Evolutionary conservation across 169 alveolate genomes (phyloP), one percentile per base, ranked within the genome.

Genomic region (Plasmodium berghei): DNA sequence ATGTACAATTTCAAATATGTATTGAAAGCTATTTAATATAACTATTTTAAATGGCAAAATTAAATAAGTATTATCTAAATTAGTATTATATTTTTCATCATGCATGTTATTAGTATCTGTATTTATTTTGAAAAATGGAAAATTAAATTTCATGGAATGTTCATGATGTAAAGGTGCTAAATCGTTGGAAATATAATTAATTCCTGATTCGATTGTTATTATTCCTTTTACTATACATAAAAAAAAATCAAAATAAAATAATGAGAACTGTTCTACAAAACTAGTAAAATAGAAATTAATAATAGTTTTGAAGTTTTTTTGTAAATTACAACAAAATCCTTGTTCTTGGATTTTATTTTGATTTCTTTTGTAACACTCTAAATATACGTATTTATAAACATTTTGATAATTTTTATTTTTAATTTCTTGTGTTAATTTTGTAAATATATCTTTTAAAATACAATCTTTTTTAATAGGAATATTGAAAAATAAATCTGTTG

Each of bases 381-480:
- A 40, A 46, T 77, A 77, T 10, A 20, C 40, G 6, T 49, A 20
- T 34, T 55, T 77, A 10, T 52, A 64, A 54, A 77, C 34, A 58
- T 77, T 77, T 1, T 26, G 12, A 59, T 77, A 54, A 48, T 63
- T 34, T 63, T 64, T 77, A 14, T 8, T 22, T 52, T 77, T 77
- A 28, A 77, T 63, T 63, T 63, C 74, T 0, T 77, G 71, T 3
- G 34, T n/a, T 1, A 77, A 22, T 6, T 26, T 63, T 14, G 10
- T 63, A 46, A 77, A 77, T 16, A 77, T 5, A 8, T 22, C 69
- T 64, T 52, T 77, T 56, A 62, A 26, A 8, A 63, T 75, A 8
- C 89, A 77, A 40, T 77, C 55, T 9, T 77, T 75, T 58, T 77
- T 77, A 49, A 77, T 5, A 22, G 77, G 89, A 5, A 77, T 64